phyloP scores from a whole-genome alignment of 2,329 filamentous ascomycete species.

The Neofusicoccum parvum region DNA sequence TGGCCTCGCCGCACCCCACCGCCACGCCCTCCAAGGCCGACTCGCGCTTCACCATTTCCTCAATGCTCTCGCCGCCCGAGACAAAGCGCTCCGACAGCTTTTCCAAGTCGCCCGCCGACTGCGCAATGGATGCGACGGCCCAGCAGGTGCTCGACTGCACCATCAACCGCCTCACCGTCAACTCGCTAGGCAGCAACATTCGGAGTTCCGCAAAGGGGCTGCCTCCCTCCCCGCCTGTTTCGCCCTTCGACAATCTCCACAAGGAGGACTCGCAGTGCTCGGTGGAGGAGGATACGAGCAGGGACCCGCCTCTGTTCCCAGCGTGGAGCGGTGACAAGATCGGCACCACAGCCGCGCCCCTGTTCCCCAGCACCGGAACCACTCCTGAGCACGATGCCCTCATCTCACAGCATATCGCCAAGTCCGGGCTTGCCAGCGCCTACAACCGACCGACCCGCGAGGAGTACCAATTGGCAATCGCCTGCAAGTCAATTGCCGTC shows the following conservation, averaged over 20 bases:
- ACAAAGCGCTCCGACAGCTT: slow-evolving; percentile 42
- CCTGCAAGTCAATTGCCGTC: slow-evolving; percentile 37
- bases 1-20: slow-evolving; percentile 11
- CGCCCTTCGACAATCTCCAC: slow-evolving; percentile 39
- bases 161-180: slow-evolving; percentile 22
- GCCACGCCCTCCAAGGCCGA: slow-evolving; percentile 13
- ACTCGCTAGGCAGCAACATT: slow-evolving; percentile 30
- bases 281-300: slow-evolving; percentile 31
- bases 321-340: slow-evolving; percentile 32
- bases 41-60: slow-evolving; percentile 15
- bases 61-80: slow-evolving; percentile 45
- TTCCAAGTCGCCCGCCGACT: slow-evolving; percentile 30
- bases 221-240: slow-evolving; percentile 42
- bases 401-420: slow-evolving; percentile 38
- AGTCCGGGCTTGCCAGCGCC: slow-evolving; percentile 27
- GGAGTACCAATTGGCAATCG: slow-evolving; percentile 40
- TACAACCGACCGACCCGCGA: slow-evolving; percentile 33
- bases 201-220: slow-evolving; percentile 29
- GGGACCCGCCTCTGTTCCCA: slow-evolving; percentile 41
- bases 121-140: slow-evolving; percentile 25
- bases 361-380: slow-evolving; percentile 31
- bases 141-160: slow-evolving; percentile 30
- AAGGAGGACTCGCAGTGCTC: slow-evolving; percentile 39
- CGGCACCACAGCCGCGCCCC: slow-evolving; percentile 30
- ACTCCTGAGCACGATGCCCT: slow-evolving; percentile 22